Base-by-base conservation (phyloP, 2,329 filamentous ascomycete genomes). In the Ambrosiella beaveri region DNA sequence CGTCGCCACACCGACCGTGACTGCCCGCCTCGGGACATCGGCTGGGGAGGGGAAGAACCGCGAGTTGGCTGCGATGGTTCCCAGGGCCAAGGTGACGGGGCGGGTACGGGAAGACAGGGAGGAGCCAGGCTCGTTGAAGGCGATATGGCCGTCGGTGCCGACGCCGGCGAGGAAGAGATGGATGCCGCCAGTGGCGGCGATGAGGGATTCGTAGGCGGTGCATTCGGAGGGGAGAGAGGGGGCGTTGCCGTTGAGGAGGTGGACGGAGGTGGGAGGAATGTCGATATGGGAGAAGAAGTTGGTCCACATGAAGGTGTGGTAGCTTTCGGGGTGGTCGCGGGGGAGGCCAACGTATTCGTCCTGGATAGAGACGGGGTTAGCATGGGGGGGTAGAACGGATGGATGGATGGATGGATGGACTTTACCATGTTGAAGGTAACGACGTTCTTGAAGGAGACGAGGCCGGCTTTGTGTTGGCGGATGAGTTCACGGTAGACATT, bases 301-400 rank as follows among this genome's bases (percentile, higher is more conserved):
- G 71, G 86, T 87, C 79, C 89, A 94, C 88, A 94, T 93, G 74
- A 93, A 94, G 63, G 83, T 86, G 73, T 94, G 88, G 71, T 94
- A 94, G 65, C 84, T 88, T 69, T 93, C 83, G 11, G 86, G 82
- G 68, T 94, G 86, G 65, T 90, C 86, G 65, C 86, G 81, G 39
- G 87, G 84, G 62, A 94, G 79, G 59, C 85, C 86, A 63, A 93
- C 86, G 66, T 94, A 94, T 72, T 94, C 88, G 71, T 94, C 88
- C 82, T 85, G 63, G 37, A 27, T 12, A 38, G 9, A 12, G 3
- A 41, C 2, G 11, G 11, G 40, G 19, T 13, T 12, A 41, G 40
- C n/a, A 3, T 41, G 40, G n/a, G 15, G n/a, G n/a, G n/a, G 13
- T 49, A 57, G 61, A 64, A 64, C 40, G 8, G n/a, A n/a, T 47